Conservation (phyloP, 495 filamentous ascomycete species). For the Bacidia rubella region DNA sequence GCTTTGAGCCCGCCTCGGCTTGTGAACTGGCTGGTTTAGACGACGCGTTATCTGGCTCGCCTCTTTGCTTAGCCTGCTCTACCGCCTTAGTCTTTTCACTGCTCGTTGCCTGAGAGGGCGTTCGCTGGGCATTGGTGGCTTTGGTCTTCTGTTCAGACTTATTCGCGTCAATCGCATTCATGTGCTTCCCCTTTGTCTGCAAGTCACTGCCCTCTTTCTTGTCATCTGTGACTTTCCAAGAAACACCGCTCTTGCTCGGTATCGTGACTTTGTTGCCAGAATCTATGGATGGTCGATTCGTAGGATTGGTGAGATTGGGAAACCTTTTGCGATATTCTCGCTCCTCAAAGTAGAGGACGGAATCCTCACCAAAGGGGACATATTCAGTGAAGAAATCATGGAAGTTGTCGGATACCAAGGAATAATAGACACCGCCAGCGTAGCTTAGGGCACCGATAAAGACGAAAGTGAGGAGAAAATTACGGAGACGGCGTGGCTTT, state of each 20-base stretch:
- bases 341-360: slow-evolving; percentile 94
- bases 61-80: slow-evolving; percentile 31
- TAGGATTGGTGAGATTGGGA: slow-evolving; percentile 50
- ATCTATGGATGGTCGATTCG: slow-evolving; percentile 37
- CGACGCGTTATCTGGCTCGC: slow-evolving; percentile 18
- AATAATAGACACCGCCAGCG: slow-evolving; percentile 79
- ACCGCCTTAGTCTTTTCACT: slow-evolving; percentile 27
- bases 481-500: slow-evolving; percentile 64
- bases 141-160: slow-evolving; percentile 20
- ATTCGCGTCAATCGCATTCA: slow-evolving; percentile 27
- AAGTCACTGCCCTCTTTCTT: slow-evolving; percentile 30
- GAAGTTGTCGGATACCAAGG: slow-evolving; percentile 88
- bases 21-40: slow-evolving; percentile 15
- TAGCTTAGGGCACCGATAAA: slow-evolving; percentile 65
- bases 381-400: slow-evolving; percentile 99
- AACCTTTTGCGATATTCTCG: slow-evolving; percentile 85
- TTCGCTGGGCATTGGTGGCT: slow-evolving; percentile 19
- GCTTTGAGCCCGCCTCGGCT: slow-evolving; percentile 19
- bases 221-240: slow-evolving; percentile 61
- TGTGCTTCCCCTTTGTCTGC: slow-evolving; percentile 34
- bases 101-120: slow-evolving; percentile 24
- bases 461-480: slow-evolving; percentile 57
- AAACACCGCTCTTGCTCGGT: slow-evolving; percentile 70
- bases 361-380: slow-evolving; percentile 85
- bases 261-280: slow-evolving; percentile 66